These are phyloP conservation scores for Aspergillus cavernicola DNA, from an alignment of 495 filamentous ascomycete genomes.

Conservation along the genomic window DNA sequence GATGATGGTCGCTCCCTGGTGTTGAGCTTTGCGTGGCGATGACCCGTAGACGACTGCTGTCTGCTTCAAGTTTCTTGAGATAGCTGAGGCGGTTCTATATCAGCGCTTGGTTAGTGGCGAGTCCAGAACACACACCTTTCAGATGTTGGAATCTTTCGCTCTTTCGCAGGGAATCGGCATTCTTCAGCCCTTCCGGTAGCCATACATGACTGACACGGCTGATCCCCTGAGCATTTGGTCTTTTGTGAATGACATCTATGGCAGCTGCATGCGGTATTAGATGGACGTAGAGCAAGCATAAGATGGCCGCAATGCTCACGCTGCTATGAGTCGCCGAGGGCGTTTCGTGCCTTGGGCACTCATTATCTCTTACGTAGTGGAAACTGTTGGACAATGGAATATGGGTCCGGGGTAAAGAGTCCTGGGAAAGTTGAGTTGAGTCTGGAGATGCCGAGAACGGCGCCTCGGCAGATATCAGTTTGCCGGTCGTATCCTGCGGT, in stretches of 20 bases:
- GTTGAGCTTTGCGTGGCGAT: constrained; percentile 4
- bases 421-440: too few relatives aligned
- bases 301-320: constrained; percentile 11
- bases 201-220: constrained; percentile 15
- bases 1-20: constrained; percentile 2
- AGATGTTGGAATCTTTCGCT: constrained; percentile 15
- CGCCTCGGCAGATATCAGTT: neutral
- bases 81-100: constrained; percentile 3
- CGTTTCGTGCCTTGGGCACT: neutral
- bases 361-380: neutral
- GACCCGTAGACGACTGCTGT: constrained; percentile 3
- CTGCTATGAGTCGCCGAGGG: constrained; percentile 9
- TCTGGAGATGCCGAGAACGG: neutral
- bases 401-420: constrained; percentile 9
- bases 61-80: constrained; percentile 10
- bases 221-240: constrained; percentile 20
- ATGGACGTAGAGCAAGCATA: too few relatives aligned
- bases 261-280: constrained; percentile 16
- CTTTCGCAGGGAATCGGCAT: constrained; percentile 18
- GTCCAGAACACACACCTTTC: constrained; percentile 12
- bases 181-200: constrained; percentile 6
- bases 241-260: constrained; percentile 20
- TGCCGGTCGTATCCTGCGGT: neutral
- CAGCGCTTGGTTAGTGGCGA: neutral
- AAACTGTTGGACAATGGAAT: neutral